Evolutionary conservation across 106 monocot genomes (phyloP).

Genomic region (Dioscorea dumetorum): DNA sequence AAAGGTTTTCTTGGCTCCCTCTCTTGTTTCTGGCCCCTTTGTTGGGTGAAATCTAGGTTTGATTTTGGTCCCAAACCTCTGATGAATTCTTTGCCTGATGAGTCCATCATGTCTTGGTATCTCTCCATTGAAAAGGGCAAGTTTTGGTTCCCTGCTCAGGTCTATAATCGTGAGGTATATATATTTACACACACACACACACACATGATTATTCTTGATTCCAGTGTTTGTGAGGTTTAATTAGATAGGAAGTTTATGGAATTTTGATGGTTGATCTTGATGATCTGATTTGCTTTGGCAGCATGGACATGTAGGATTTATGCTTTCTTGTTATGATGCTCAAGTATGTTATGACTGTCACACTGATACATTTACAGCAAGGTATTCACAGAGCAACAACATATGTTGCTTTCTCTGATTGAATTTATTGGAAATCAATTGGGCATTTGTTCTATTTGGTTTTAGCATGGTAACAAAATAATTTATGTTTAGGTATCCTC

Average conservation of each 20-base stretch:
- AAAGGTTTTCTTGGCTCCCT: conserved; percentile 28
- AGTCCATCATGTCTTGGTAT: conserved; percentile 65
- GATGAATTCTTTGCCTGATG: conserved; percentile 8
- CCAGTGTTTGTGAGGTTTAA: no score
- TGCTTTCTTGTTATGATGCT: conserved; percentile 84
- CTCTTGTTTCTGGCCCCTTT: conserved; percentile 39
- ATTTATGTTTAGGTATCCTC: conserved; percentile 49
- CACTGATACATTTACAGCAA: conserved; percentile 66
- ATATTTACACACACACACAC: no score
- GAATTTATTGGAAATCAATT: no score
- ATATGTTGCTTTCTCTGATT: no score
- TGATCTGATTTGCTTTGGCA: conserved; percentile 12
- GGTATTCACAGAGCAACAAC: conserved; percentile 21
- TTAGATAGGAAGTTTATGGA: no score
- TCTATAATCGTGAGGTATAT: conserved; percentile 83
- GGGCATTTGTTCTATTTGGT: no score
- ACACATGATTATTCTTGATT: neutral
- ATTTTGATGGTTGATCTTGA: no score
- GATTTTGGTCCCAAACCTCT: neutral
- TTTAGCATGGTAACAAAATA: no score
- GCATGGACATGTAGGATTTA: conserved; percentile 71
- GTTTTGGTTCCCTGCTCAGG: conserved; percentile 86
- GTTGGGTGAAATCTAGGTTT: conserved; percentile 37
- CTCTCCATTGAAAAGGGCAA: conserved; percentile 60
- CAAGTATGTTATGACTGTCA: conserved; percentile 57